Conservation (phyloP, 108 stramenopile species). For the Conticribra guillardii region DNA sequence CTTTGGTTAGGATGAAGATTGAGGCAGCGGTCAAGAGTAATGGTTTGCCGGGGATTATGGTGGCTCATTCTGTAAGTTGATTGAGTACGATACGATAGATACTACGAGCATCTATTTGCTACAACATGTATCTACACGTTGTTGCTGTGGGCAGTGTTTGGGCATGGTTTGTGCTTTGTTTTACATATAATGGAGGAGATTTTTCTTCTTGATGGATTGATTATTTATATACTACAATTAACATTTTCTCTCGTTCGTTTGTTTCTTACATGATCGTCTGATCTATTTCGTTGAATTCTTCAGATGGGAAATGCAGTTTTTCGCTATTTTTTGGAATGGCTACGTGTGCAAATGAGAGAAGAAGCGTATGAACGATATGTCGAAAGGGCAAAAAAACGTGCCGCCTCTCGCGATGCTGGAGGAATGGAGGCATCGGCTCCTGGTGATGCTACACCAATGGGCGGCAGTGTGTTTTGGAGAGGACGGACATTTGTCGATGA, state of each 20-base stretch:
- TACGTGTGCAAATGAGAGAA: constrained; percentile 71
- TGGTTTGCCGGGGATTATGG: constrained; percentile 79
- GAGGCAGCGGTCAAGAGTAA: constrained; percentile 79
- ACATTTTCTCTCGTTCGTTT: no score
- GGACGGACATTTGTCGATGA: constrained; percentile 20
- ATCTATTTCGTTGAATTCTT: constrained; percentile 2
- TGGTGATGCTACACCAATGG: constrained; percentile 2
- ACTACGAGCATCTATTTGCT: no score
- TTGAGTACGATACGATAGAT: no score
- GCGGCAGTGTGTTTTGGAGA: constrained; percentile 25
- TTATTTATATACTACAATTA: no score
- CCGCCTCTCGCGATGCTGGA: constrained; percentile 27
- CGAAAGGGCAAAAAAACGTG: constrained; percentile 42
- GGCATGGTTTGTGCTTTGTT: no score
- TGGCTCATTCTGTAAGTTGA: constrained; percentile 83
- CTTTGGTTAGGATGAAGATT: constrained; percentile 23
- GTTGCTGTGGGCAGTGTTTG: no score
- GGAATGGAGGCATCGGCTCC: constrained; percentile 17
- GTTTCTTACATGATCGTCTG: not conserved
- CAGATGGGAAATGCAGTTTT: constrained; percentile 83
- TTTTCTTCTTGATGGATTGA: no score
- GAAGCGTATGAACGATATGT: constrained; percentile 69
- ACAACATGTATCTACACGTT: no score
- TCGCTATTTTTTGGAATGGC: constrained; percentile 88
- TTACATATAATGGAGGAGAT: no score